phyloP scores from a whole-genome alignment of 371 early-diverging fungal genomes.

The Umbelopsis sp. region DNA sequence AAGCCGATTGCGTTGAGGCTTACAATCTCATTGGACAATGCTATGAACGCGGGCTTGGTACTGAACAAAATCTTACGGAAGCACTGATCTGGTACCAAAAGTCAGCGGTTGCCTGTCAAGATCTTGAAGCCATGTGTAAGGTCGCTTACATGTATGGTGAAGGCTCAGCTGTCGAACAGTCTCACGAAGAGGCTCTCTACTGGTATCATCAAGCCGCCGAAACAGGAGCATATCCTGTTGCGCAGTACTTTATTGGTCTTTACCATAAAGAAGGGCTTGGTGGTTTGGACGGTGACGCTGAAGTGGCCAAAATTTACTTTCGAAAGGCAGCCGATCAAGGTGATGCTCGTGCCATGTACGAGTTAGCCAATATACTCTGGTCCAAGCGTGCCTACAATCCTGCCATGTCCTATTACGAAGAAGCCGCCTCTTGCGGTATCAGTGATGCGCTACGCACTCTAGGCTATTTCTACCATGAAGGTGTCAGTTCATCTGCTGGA shows the following conservation, averaged over 20 bases:
- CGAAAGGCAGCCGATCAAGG: slow-evolving; percentile 38
- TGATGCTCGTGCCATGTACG: slow-evolving; percentile 42
- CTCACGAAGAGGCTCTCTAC: slow-evolving; percentile 36
- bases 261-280: slow-evolving; percentile 39
- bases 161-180: slow-evolving; percentile 12
- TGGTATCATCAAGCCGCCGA: slow-evolving; percentile 36
- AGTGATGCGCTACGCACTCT: slow-evolving; percentile 39
- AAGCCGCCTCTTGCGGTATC: slow-evolving; percentile 26
- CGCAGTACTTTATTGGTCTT: slow-evolving; percentile 40
- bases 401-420: slow-evolving; percentile 26
- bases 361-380: slow-evolving; percentile 35
- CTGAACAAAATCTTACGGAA: slow-evolving; percentile 47
- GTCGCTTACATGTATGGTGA: slow-evolving; percentile 43
- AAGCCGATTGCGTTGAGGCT: slow-evolving; percentile 36
- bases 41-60: slow-evolving; percentile 49
- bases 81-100: slow-evolving; percentile 45
- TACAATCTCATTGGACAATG: slow-evolving; percentile 50
- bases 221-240: slow-evolving; percentile 36
- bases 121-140: slow-evolving; percentile 48
- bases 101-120: slow-evolving; percentile 38
- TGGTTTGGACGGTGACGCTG: slow-evolving; percentile 20
- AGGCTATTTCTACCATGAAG: slow-evolving; percentile 39
- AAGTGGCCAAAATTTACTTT: slow-evolving; percentile 33
- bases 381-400: slow-evolving; percentile 12
- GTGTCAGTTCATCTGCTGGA: slow-evolving; percentile 19